phyloP scores from a whole-genome alignment of 1,284 basidiomycete species.

The Ceratobasidium sp. region DNA sequence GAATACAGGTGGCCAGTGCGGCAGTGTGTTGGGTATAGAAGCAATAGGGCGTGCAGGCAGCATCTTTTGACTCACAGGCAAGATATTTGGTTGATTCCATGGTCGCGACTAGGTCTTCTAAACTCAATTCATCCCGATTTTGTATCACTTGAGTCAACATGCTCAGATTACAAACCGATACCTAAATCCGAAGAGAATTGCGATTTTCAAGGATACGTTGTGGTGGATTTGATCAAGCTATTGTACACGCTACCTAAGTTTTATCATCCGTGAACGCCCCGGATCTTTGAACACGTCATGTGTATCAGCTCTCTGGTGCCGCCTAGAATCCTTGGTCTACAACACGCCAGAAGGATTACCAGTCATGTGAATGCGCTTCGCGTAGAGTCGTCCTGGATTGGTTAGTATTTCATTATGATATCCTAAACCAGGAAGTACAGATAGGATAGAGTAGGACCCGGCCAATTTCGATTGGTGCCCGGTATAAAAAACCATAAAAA shows the following conservation, averaged over 20 bases:
- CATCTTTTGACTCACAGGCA: background rate
- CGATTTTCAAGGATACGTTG: background rate
- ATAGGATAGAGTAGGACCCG: too few species aligned
- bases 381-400: background rate
- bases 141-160: background rate
- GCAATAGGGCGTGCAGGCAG: background rate
- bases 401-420: background rate
- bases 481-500: too few species aligned
- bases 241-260: background rate
- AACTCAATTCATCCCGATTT: background rate
- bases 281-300: background rate
- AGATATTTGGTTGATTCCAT: constrained; percentile 14
- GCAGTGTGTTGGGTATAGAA: background rate
- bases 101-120: background rate
- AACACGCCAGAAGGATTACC: background rate
- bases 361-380: background rate
- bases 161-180: too few species aligned
- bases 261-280: background rate
- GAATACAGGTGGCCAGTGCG: background rate
- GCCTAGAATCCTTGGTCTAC: background rate
- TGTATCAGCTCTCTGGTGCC: background rate
- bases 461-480: too few species aligned
- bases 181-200: too few species aligned
- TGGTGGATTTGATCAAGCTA: background rate
- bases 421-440: too few species aligned